Evolutionary conservation across 352 stramenopile genomes (phyloP), one percentile per base, ranked within the genome.

Genomic region (Pythium guiyangense): DNA sequence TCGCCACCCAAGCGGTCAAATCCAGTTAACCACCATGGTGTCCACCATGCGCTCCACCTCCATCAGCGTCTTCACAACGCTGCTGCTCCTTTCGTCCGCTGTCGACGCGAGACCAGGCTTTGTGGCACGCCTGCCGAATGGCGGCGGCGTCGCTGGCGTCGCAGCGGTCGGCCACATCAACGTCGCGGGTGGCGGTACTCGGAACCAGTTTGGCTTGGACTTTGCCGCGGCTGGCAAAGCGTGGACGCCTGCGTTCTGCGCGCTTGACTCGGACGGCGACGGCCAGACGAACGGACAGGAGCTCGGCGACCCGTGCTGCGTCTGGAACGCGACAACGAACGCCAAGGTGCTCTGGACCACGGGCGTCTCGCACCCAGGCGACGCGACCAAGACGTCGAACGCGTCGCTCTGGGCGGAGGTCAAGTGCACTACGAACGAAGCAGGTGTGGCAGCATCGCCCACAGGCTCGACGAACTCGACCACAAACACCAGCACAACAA

Each of bases 211-310:
- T 54, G 49, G 49, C 35, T n/a, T 12, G n/a, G 49, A 54, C 22
- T 54, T 54, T 54, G 35, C 49, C 6, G 20, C 31, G n/a, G 6
- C 44, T 34, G 49, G 34, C 1, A 37, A 59, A 5, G 45, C 46
- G 22, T 77, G 68, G 71, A 75, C 63, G 3, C 25, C 27, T 1
- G 65, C 39, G 10, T 37, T 79, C 22, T 81, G 71, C 52, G 18
- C 74, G 12, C 44, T 43, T 6, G 71, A 81, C 52, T 62, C 69
- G 43, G 71, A 77, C 39, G 56, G 60, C 44, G 80, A 90, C 59
- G 76, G 78, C 12, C 61, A 71, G 25, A 87, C 70, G 12, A 90
- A 90, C 62, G 80, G 79, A 17, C 57, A 86, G 56, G 80, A 90
- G 46, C 67, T 90, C 4, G 80, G 79, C 4, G 80, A 90, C 56